Percentiles rank a stretch among this genome's conserved stretches.
Conservation (phyloP, 805 yeast genomes). For the Zygosaccharomyces bisporus region DNA sequence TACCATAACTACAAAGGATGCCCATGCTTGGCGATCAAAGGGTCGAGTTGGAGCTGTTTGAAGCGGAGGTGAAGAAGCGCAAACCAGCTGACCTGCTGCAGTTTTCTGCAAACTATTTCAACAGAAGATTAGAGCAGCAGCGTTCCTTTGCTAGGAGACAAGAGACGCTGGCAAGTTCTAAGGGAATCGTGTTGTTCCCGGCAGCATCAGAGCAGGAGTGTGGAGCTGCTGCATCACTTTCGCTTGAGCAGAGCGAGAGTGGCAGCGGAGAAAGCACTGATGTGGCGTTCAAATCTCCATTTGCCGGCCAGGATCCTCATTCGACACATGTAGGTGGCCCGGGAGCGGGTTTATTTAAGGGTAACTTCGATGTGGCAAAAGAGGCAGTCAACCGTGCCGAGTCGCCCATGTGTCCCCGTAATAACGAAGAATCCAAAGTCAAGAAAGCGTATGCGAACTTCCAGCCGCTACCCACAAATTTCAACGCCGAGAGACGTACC, state of each 20-base stretch:
- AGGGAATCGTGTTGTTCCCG: conserved; percentile 47
- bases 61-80: conserved; percentile 48
- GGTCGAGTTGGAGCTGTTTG: conserved; percentile 59
- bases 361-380: conserved; percentile 29
- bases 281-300: conserved; percentile 54
- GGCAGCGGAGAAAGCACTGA: conserved; percentile 12
- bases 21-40: conserved; percentile 24
- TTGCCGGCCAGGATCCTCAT: conserved; percentile 63
- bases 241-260: conserved; percentile 11
- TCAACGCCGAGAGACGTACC: conserved; percentile 79
- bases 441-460: conserved; percentile 17
- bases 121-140: conserved; percentile 56
- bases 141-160: conserved; percentile 51
- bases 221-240: conserved; percentile 27
- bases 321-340: conserved; percentile 27
- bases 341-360: conserved; percentile 26
- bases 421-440: conserved; percentile 9
- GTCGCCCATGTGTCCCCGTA: conserved; percentile 22
- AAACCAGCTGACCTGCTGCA: conserved; percentile 69
- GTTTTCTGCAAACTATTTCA: conserved; percentile 72
- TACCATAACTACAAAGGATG: conserved; percentile 9
- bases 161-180: conserved; percentile 38
- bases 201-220: conserved; percentile 38
- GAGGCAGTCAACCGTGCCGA: conserved; percentile 19
- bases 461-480: conserved; percentile 49